Evolutionary conservation across 257 asterid genomes (phyloP), one percentile per base, ranked within the genome.

Genomic region (Marsdenia floribunda): DNA sequence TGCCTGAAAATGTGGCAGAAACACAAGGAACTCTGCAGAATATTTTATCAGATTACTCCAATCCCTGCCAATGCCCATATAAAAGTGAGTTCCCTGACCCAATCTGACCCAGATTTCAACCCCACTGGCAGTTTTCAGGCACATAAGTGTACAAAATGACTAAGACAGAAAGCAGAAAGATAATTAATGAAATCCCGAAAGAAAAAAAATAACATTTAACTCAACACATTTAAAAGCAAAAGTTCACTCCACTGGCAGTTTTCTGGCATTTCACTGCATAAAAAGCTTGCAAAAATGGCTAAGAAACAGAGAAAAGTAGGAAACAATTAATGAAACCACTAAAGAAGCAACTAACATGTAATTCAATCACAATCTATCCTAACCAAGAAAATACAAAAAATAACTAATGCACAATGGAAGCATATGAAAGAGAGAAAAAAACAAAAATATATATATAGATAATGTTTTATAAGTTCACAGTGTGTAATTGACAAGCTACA

Each of bases 401-500:
- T 21, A 57, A 57, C 65, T 9, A 24, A 26, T 60, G 66, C 40
- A 26, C 26, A 29, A 21, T 24, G 24, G 38, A 50, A 50, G 65
- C 21, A 72, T 37, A 44, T 11, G 50, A 44, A 19, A 24, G 18
- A 26, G 22, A 19, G 0, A 63, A 3, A 16, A 1, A 37, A n/a
- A n/a, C n/a, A n/a, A n/a, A 5, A 3, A 14, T 4, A 0, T 33
- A 64, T 6, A 64, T 42, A 35, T 18, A 15, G 37, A 7, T 24
- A 66, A 66, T 49, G 42, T 66, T 59, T n/a, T 33, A 46, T 35
- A 33, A 73, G 75, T 64, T 29, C 66, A 74, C 38, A 15, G 60
- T 64, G 71, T 47, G 46, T 40, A 42, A 72, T 24, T 69, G 67
- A 78, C 29, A 75, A 80, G 95, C 86, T 82, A 87, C 95, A 57